Evolutionary conservation across 768 basidiomycete genomes (phyloP).

Genomic region (Suillus luteus): DNA sequence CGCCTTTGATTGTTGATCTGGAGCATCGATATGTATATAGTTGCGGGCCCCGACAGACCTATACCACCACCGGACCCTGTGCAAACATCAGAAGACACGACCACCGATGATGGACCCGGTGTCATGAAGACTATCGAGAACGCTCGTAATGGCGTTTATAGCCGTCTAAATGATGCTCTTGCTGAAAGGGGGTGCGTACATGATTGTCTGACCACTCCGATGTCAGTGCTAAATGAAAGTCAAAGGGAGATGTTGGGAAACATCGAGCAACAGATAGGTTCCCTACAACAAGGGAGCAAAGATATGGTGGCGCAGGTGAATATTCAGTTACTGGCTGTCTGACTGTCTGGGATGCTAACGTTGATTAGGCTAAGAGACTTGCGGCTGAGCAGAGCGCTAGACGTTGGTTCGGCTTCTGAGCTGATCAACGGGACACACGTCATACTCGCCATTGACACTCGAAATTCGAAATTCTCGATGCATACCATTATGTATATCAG

Average conservation of each 20-base stretch:
- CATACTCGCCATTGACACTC: neutral
- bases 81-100: slow-evolving; percentile 20
- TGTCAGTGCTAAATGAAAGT: neutral
- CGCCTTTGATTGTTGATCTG: neutral
- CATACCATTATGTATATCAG: neutral
- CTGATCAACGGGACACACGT: neutral
- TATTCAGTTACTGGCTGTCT: neutral
- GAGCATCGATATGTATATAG: slow-evolving; percentile 32
- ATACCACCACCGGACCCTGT: slow-evolving; percentile 33
- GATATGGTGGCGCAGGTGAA: slow-evolving; percentile 64
- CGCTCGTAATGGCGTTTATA: slow-evolving; percentile 45
- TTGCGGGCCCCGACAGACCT: slow-evolving; percentile 68
- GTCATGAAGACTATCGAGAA: slow-evolving; percentile 38
- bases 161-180: slow-evolving; percentile 52
- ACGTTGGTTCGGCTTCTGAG: slow-evolving; percentile 63
- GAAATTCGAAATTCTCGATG: neutral
- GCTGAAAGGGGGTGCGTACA: slow-evolving; percentile 60
- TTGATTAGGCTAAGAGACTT: slow-evolving; percentile 56
- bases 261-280: slow-evolving; percentile 62
- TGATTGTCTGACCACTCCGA: neutral
- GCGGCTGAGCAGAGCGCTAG: slow-evolving; percentile 66
- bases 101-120: slow-evolving; percentile 19
- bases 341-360: neutral
- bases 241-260: slow-evolving; percentile 61
- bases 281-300: slow-evolving; percentile 65